These are phyloP conservation scores for Euryodendron excelsum DNA, from an alignment of 148 eudicot species.

Conservation along the genomic window DNA sequence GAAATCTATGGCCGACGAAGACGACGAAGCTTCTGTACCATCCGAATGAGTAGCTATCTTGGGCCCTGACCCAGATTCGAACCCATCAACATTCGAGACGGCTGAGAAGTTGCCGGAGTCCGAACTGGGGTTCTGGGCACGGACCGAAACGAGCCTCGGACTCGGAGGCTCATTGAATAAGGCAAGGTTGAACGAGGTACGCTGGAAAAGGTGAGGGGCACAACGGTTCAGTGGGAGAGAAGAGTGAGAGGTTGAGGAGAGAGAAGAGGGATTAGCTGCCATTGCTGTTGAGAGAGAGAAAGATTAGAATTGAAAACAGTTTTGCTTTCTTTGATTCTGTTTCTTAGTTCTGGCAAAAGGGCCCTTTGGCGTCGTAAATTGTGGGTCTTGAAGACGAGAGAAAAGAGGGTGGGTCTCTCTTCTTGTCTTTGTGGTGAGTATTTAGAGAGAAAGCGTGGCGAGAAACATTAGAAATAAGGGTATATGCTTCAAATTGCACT, in stretches of 20 bases:
- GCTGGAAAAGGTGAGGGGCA: not conserved
- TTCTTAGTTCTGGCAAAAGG: too few relatives aligned
- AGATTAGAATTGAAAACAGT: not conserved
- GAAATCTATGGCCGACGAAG: constrained; percentile 75
- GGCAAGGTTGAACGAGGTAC: not conserved
- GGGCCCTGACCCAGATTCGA: constrained; percentile 17
- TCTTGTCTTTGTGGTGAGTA: too few relatives aligned
- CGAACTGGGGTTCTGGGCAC: constrained; percentile 35
- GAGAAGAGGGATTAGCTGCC: constrained; percentile 20
- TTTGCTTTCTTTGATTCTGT: too few relatives aligned
- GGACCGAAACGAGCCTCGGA: constrained; percentile 36
- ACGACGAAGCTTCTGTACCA: constrained; percentile 31
- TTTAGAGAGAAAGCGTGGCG: too few relatives aligned
- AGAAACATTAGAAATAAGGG: too few relatives aligned
- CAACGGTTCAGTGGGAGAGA: constrained; percentile 11
- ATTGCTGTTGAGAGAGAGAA: not conserved
- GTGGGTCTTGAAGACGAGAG: too few relatives aligned
- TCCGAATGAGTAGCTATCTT: constrained; percentile 13
- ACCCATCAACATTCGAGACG: constrained; percentile 13
- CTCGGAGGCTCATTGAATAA: constrained; percentile 14
- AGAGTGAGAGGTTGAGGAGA: constrained; percentile 13
- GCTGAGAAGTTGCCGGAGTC: constrained; percentile 11
- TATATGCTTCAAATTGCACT: too few relatives aligned
- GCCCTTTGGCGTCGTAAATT: too few relatives aligned
- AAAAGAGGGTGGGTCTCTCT: too few relatives aligned